phyloP scores from a whole-genome alignment of 495 filamentous ascomycete genomes.

The Parmelia sp. region DNA sequence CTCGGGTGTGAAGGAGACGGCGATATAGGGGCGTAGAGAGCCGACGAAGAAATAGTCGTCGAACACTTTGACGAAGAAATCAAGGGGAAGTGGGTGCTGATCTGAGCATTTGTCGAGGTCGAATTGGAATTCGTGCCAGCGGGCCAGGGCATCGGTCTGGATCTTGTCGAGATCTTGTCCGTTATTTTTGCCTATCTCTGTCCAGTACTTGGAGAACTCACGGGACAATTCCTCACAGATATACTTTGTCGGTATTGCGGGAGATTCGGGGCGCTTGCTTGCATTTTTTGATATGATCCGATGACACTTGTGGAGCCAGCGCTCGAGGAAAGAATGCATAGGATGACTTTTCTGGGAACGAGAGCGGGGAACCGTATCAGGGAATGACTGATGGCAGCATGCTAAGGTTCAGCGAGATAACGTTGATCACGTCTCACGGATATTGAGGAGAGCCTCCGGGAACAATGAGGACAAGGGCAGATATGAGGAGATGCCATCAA shows the following conservation, averaged over 20 bases:
- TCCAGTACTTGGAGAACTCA: neutral
- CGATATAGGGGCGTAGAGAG: neutral
- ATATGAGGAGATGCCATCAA: no score
- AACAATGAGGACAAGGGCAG: no score
- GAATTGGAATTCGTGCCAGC: neutral
- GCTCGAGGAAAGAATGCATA: neutral
- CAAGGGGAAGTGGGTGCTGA: neutral
- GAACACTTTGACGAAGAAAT: neutral
- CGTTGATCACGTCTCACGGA: no score
- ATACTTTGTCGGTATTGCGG: neutral
- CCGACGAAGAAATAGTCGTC: neutral
- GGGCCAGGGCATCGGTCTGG: neutral
- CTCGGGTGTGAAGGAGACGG: neutral
- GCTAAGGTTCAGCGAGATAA: no score
- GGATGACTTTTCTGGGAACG: no score
- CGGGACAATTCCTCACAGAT: neutral
- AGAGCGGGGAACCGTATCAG: neutral
- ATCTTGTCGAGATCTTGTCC: neutral
- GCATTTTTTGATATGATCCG: neutral
- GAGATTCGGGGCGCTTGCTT: neutral
- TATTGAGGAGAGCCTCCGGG: no score
- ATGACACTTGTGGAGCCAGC: neutral
- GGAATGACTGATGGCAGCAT: neutral
- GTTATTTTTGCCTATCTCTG: neutral
- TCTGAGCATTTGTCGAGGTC: neutral